Percentiles rank a stretch among this genome's conserved stretches.
Evolutionary conservation across 306 rosid genomes (phyloP).

Genomic region (Cucurbita moschata): DNA sequence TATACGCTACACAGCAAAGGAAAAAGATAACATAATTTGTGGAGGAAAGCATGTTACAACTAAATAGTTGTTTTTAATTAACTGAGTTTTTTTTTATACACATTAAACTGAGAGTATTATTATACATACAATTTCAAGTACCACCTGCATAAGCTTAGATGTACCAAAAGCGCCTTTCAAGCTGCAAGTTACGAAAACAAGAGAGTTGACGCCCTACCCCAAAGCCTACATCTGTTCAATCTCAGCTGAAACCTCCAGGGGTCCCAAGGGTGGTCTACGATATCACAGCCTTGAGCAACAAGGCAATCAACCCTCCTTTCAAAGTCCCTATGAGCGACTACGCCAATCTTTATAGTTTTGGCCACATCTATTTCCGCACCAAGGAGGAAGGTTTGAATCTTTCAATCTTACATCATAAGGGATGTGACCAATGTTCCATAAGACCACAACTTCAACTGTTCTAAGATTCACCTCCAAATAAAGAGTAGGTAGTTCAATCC

Average conservation of each 20-base stretch:
- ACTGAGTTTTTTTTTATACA: too few relatives aligned
- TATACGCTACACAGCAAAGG: background rate
- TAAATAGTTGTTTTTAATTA: background rate
- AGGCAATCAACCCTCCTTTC: background rate
- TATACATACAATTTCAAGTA: background rate
- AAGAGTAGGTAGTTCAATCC: background rate
- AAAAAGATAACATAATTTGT: background rate
- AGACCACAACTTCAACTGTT: too few relatives aligned
- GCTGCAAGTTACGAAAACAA: background rate
- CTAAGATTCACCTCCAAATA: too few relatives aligned
- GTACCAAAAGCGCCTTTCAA: background rate
- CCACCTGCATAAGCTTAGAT: background rate
- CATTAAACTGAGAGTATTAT: background rate
- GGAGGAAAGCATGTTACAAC: background rate
- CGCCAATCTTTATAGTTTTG: background rate
- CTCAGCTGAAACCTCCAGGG: background rate
- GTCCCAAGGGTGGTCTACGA: background rate
- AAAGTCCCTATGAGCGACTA: background rate
- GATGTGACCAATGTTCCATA: background rate
- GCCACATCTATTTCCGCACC: background rate
- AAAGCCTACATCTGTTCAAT: background rate
- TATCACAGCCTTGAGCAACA: background rate
- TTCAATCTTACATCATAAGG: background rate
- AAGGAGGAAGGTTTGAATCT: background rate
- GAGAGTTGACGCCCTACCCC: background rate